Base-by-base conservation (phyloP, 2,329 filamentous ascomycete genomes). In the Ophiosphaerella korrae region DNA sequence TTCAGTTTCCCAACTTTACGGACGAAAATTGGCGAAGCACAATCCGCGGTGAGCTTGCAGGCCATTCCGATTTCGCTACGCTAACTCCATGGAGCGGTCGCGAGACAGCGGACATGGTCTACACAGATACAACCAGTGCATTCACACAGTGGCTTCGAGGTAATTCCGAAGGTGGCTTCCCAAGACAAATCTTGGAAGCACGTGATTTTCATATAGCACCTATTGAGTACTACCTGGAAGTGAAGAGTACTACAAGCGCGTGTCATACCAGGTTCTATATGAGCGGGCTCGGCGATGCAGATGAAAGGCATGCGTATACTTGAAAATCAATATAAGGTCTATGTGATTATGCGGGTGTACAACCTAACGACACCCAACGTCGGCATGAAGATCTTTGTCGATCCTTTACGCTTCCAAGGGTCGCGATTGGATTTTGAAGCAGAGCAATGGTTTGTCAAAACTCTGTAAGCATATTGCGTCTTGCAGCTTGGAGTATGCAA, bases 51-150 rank as follows among this genome's bases (percentile, higher is more conserved):
- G 71, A 75, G 48, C 72, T 77, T 3, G 68, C 48, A 0, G 52
- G 62, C 0, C 77, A 81, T 50, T 65, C 70, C 2, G 64, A 74
- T 1, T 82, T 81, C 52, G 29, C 63, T 0, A 65, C 74, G 26
- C 70, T 82, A 61, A 13, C 37, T 0, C 45, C 66, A 4, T 82
- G 78, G 78, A 44, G 3, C 0, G 73, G 76, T 0, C 21, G 34
- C 0, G 79, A 83, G 55, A 82, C 77, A 0, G 69, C 80, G 0
- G 80, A 83, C 42, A 72, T 83, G 13, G 70, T 73, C 0, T 82
- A 82, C 48, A 44, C 50, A 1, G 80, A 82, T 54, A 16, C 1
- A 24, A 58, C 3, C 60, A 74, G 18, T 43, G 29, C 0, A 51
- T 79, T 48, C 77, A 79, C 1, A 40, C 47, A 1, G 32, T 71